Evolutionary conservation across 441 rosid genomes (phyloP), one percentile per base, ranked within the genome.

Genomic region (Biscutella laevigata): DNA sequence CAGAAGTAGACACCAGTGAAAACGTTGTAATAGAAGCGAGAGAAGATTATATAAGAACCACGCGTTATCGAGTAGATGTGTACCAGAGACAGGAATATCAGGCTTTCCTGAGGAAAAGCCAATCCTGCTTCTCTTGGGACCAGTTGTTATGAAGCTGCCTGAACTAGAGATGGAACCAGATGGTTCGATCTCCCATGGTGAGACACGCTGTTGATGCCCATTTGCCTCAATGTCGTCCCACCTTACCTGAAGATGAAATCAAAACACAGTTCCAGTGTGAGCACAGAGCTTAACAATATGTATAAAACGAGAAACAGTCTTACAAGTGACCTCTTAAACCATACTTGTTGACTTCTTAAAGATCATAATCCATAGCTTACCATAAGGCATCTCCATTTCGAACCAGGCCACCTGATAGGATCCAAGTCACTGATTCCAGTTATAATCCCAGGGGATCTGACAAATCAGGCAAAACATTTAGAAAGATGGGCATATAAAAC

Each of bases 141-240:
- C 79, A 33, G 83, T 49, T 29, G 77, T 37, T 29, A 83, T 57
- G 69, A 82, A 75, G 72, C 68, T 71, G 57, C 51, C 78, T 48
- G 88, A 63, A 57, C 63, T 67, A 21, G 88, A 69, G 68, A 74
- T 37, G 6, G 86, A 71, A 52, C 88, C 82, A 39, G 79, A 77
- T 25, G 82, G 77, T 76, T 88, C 95, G 17, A 91, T 75, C 66
- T 85, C 98, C 98, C 96, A 91, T 3, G 95, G 96, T 68, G 94
- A 91, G 59, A 91, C 77, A 36, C 94, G 83, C 53, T 78, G 74
- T 67, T 53, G 71, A 50, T 77, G 81, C 74, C 82, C 70, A 36
- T 68, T 74, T 9, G 70, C 64, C 38, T 74, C 95, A 14, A 42
- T 54, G 41, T 83, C 85, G 66, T 91, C 98, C 96, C 95, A 91